Evolutionary conservation across 108 stramenopile genomes (phyloP), one percentile per base, ranked within the genome.

Genomic region (Cyclotella cryptica): DNA sequence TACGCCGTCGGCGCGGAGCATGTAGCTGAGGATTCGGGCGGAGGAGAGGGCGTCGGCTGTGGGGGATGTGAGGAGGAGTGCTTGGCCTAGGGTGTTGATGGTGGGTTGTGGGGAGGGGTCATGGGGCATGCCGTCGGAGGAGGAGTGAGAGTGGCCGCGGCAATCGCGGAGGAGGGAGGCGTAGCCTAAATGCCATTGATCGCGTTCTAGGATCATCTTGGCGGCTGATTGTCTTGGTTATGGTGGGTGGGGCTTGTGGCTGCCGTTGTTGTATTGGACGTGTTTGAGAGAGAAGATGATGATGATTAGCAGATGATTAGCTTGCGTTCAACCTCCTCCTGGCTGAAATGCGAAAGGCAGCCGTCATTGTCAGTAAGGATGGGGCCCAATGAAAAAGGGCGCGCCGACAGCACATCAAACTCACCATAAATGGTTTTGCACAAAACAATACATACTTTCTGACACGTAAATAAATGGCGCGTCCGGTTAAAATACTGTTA

Each of bases 121-220:
- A 24, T 5, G 22, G 68, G 28, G 45, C 17, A 6, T 19, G 75
- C 1, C 12, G 55, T 57, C 47, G 41, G n/a, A n/a, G 49, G 17
- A 17, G 61, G 0, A 1, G 47, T 21, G 22, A 51, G 51, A 27
- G 45, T 18, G 1, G 27, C 58, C 69, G 10, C 88, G 89, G 70
- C 87, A 90, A 65, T 95, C 94, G 60, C 76, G 76, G 43, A 93
- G 61, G 76, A 95, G 90, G 69, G 88, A 87, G 55, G 85, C 81
- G 74, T 95, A 95, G 54, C 90, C 92, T 28, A 90, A 73, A 46
- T 90, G 78, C 92, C 92, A 93, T 72, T 92, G 81, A 13, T 93
- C 87, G 44, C 85, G 59, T 71, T 90, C 87, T 11, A 95, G 66
- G 22, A 93, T 76, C 94, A 95, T 93, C 73, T 30, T 9, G 42